These are phyloP conservation scores for Pholiota molesta DNA, from an alignment of 768 basidiomycete genomes.

Conservation along the genomic window DNA sequence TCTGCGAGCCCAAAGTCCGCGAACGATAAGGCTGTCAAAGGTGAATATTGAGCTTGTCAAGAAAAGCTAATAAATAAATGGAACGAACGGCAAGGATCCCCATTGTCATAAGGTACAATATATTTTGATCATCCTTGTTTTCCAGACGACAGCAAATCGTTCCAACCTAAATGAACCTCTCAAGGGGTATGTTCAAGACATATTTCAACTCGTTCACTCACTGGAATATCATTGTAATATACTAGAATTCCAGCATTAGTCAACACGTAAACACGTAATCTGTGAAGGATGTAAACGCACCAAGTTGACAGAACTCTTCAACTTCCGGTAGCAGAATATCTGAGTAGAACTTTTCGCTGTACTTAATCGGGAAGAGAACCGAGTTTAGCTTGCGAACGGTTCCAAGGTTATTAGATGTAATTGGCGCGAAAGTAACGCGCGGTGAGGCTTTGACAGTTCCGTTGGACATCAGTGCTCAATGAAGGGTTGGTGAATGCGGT, in stretches of 20 bases:
- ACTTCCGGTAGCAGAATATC: conserved; percentile 77
- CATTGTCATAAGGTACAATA: conserved; percentile 90
- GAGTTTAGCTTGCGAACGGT: conserved; percentile 70
- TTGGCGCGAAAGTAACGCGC: conserved; percentile 70
- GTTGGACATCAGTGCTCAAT: conserved; percentile 20
- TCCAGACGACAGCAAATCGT: conserved; percentile 87
- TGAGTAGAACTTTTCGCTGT: conserved; percentile 86
- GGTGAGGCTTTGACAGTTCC: conserved; percentile 23
- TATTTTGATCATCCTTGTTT: conserved; percentile 54
- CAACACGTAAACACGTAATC: neutral
- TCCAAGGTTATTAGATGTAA: conserved; percentile 84
- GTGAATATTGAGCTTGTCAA: conserved; percentile 14
- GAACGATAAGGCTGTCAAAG: conserved; percentile 79
- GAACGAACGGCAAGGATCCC: conserved; percentile 76
- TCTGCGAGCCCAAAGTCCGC: conserved; percentile 72
- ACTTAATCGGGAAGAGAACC: conserved; percentile 88
- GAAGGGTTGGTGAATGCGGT: neutral
- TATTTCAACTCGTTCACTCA: conserved; percentile 28
- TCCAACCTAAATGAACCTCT: conserved; percentile 55
- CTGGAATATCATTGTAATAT: conserved; percentile 91
- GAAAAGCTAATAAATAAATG: conserved; percentile 25
- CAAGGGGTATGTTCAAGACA: conserved; percentile 17
- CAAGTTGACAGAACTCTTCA: conserved; percentile 87
- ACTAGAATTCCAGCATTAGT: conserved; percentile 46
- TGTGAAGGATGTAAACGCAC: conserved; percentile 47